A percentile compares a stretch with the other conserved stretches of the same genome.
phyloP scores from a whole-genome alignment of 768 basidiomycete genomes.

The Lyophyllum semitale region DNA sequence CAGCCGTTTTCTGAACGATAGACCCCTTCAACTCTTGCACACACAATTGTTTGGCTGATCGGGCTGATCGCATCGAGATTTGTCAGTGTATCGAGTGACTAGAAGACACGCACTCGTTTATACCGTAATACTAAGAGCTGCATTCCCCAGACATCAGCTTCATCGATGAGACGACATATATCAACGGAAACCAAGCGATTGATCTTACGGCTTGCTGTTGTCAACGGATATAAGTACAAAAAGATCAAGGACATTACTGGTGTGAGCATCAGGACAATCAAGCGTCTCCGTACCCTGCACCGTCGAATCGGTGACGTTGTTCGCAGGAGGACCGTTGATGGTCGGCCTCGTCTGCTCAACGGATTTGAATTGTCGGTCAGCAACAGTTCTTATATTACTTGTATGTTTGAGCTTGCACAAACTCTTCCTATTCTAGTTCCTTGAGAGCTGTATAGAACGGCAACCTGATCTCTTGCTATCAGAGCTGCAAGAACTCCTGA shows the following conservation, averaged over 20 bases:
- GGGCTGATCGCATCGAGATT: too few species aligned
- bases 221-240: neutral
- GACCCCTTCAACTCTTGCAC: too few species aligned
- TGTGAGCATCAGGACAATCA: constrained; percentile 5
- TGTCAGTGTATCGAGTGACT: too few species aligned
- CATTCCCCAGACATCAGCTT: too few species aligned
- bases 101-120: too few species aligned
- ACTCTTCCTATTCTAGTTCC: constrained; percentile 15
- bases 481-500: constrained; percentile 18
- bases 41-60: too few species aligned
- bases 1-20: too few species aligned
- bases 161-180: constrained; percentile 16
- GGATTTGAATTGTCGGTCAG: constrained; percentile 1
- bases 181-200: neutral
- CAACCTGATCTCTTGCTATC: constrained; percentile 19
- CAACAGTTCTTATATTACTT: neutral
- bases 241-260: neutral
- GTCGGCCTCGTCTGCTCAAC: neutral
- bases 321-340: neutral
- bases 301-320: neutral
- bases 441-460: constrained; percentile 15
- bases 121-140: too few species aligned
- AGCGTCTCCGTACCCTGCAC: constrained; percentile 1
- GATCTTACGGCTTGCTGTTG: constrained; percentile 1
- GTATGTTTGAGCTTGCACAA: neutral